Base-by-base conservation (phyloP, 2,329 filamentous ascomycete genomes). In the Colletotrichum magnum region DNA sequence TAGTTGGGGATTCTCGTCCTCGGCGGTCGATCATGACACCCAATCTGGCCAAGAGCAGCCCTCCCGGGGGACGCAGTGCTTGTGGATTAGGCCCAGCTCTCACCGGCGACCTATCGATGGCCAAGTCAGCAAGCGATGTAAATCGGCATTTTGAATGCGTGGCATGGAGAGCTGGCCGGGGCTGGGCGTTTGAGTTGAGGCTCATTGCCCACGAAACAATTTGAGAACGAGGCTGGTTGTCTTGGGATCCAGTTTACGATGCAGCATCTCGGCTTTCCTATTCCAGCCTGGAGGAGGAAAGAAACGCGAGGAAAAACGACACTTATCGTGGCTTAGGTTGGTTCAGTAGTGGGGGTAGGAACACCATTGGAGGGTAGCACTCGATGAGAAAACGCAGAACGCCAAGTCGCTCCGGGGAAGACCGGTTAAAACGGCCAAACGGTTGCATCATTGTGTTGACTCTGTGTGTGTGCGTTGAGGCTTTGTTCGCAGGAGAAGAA, bases 21-120 rank as follows among this genome's bases (percentile, higher is more conserved):
- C 48, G 62, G 66, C 62, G 62, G 62, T 57, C 47, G 66, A 69
- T 69, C 62, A 57, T 69, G 54, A 26, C 61, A 64, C 60, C 65
- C 47, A 68, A 68, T 58, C 64, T 68, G 59, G 65, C 65, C 60
- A 59, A 68, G 65, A 65, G 21, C n/a, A 15, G 47, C 26, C n/a
- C 7, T 7, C 39, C 18, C 18, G 51, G 52, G 32, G 16, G 21
- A 24, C 21, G 21, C 21, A 3, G 28, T 28, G 16, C 32, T 36
- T 36, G 32, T 41, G 47, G 58, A 47, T 43, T 50, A 45, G 10
- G 39, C 39, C 21, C 16, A 26, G 16, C 41, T 39, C 61, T 41
- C 54, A 56, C 54, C 60, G 60, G 39, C 18, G 41, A 45, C 47
- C 54, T 68, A 50, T 54, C 48, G 60, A 15, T 43, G 58, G 65